A percentile compares a stretch with the other conserved stretches of the same genome.
Conservation (phyloP, 176 grass and related monocot genomes). For the Oryza coarctata region DNA sequence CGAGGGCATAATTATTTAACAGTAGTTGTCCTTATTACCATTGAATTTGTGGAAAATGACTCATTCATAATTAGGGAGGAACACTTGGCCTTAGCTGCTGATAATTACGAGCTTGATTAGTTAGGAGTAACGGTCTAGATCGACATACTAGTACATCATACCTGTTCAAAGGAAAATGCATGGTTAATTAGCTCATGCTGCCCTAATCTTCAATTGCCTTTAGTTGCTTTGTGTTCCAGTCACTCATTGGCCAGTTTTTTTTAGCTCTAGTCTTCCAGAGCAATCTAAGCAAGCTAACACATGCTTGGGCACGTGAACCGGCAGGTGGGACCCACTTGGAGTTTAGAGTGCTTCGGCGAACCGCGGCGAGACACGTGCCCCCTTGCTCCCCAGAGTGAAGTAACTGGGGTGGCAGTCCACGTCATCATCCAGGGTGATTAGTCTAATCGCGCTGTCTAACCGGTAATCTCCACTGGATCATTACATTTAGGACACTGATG, state of each 20-base stretch:
- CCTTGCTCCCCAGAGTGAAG: neutral
- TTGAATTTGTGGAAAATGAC: neutral
- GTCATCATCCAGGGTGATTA: constrained; percentile 4
- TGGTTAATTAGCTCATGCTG: neutral
- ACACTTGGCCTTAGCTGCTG: too few species aligned
- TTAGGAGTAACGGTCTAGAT: neutral
- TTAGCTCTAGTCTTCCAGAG: neutral
- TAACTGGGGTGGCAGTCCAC: constrained; percentile 31
- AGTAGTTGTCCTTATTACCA: neutral
- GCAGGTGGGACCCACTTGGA: neutral
- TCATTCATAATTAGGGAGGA: neutral
- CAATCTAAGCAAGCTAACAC: neutral
- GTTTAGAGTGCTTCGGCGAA: neutral
- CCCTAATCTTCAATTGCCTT: neutral
- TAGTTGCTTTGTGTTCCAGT: neutral
- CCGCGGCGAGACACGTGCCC: neutral
- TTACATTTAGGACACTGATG: constrained; percentile 5
- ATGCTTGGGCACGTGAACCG: neutral
- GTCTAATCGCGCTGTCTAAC: constrained; percentile 26
- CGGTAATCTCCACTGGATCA: constrained; percentile 13
- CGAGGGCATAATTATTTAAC: neutral
- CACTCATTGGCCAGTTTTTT: neutral
- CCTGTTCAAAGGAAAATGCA: neutral
- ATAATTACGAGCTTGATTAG: neutral
- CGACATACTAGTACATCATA: neutral